Evolutionary conservation across 306 rosid species (phyloP).

Genomic region (Clitoria ternatea): DNA sequence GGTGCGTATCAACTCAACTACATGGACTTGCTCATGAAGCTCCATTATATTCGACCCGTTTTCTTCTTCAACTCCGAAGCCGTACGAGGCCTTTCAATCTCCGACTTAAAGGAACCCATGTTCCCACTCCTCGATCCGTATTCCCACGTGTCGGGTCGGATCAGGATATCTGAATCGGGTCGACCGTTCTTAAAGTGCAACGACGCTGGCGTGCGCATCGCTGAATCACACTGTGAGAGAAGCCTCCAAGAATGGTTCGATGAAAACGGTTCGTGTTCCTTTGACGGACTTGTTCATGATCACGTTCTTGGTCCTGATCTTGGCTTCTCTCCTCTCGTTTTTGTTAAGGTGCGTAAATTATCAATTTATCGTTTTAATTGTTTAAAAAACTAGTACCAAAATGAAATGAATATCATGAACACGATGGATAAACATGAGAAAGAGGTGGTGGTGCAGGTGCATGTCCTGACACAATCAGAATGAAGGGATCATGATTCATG

Average conservation of each 20-base stretch:
- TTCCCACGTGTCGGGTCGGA: constrained; percentile 52
- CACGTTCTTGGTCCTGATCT: constrained; percentile 77
- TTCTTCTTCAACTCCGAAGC: constrained; percentile 51
- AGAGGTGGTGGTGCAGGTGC: no score
- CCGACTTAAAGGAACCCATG: constrained; percentile 60
- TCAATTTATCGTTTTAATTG: no score
- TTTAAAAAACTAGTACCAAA: no score
- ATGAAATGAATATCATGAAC: no score
- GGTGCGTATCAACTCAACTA: constrained; percentile 32
- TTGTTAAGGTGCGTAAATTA: constrained; percentile 47
- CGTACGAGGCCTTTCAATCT: constrained; percentile 35
- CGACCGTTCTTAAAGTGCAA: constrained; percentile 67
- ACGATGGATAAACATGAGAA: no score
- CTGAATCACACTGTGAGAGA: constrained; percentile 45
- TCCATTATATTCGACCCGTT: constrained; percentile 62
- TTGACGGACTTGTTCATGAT: constrained; percentile 35
- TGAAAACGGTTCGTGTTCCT: constrained; percentile 16
- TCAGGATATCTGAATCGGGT: constrained; percentile 39
- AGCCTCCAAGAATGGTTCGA: constrained; percentile 47
- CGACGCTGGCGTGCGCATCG: constrained; percentile 68
- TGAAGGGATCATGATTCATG: no score
- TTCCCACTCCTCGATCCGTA: constrained; percentile 44
- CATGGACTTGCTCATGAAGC: constrained; percentile 68
- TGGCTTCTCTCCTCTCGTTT: constrained; percentile 66
- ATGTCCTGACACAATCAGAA: no score